A percentile compares a stretch with the other conserved stretches of the same genome.
These are phyloP conservation scores for Penicillium sp. DNA, from an alignment of 2,329 filamentous ascomycete species.

Conservation along the genomic window DNA sequence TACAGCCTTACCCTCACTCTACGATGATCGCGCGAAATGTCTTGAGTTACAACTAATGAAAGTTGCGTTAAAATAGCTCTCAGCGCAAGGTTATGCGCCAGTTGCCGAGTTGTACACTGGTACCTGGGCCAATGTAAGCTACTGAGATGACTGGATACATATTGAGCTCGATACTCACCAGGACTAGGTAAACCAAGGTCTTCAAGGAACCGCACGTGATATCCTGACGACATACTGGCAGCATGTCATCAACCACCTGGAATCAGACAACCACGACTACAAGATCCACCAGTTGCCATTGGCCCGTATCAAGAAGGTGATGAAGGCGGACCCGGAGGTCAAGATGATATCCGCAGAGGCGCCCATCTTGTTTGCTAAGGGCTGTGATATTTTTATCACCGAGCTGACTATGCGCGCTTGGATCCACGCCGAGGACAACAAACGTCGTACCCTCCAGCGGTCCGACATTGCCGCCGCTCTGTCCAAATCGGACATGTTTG, in stretches of 20 bases:
- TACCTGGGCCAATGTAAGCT: slow-evolving; percentile 85
- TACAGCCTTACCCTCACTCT: background rate
- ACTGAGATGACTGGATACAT: background rate
- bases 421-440: slow-evolving; percentile 99
- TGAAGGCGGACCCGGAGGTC: slow-evolving; percentile 98
- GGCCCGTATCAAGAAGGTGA: slow-evolving; percentile 99
- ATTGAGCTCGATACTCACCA: slow-evolving; percentile 21
- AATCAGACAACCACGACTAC: slow-evolving; percentile 95
- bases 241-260: slow-evolving; percentile 92
- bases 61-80: slow-evolving; percentile 59
- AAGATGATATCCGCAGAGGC: slow-evolving; percentile 99
- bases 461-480: slow-evolving; percentile 95
- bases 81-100: slow-evolving; percentile 83
- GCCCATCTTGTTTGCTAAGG: slow-evolving; percentile 95
- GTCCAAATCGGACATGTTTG: slow-evolving; percentile 99
- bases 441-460: slow-evolving; percentile 88
- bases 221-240: slow-evolving; percentile 99
- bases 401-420: slow-evolving; percentile 98
- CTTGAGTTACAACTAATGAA: slow-evolving; percentile 10
- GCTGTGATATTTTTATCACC: slow-evolving; percentile 98
- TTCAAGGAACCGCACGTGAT: slow-evolving; percentile 89
- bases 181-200: slow-evolving; percentile 82
- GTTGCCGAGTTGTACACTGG: slow-evolving; percentile 87
- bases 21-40: background rate
- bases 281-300: slow-evolving; percentile 95